A percentile compares a stretch with the other conserved stretches of the same genome.
phyloP scores from a whole-genome alignment of 345 rosid genomes.

The Angophora floribunda region DNA sequence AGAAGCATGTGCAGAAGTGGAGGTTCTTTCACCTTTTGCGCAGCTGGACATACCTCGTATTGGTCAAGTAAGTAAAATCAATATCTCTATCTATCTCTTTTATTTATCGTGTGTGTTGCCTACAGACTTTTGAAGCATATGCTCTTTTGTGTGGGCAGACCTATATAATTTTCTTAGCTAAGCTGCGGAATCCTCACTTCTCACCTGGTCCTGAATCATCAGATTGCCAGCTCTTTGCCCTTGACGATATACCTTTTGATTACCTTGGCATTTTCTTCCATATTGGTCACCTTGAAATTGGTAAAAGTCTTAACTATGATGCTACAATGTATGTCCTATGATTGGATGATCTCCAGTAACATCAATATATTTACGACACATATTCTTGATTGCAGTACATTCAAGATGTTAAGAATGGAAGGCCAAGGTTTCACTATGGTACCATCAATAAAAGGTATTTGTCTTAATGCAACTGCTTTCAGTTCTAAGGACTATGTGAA shows the following conservation, averaged over 20 bases:
- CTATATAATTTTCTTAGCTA: constrained; percentile 84
- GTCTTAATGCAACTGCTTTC: neutral
- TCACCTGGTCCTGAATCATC: constrained; percentile 92
- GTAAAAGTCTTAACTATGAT: constrained; percentile 22
- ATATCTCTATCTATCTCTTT: neutral
- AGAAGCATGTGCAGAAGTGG: constrained; percentile 91
- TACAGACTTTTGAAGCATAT: neutral
- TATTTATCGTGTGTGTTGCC: neutral
- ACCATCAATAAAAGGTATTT: constrained; percentile 76
- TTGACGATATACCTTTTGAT: constrained; percentile 83
- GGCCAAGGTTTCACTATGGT: constrained; percentile 76
- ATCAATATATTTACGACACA: neutral
- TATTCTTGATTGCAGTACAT: constrained; percentile 42
- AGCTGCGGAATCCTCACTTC: constrained; percentile 68
- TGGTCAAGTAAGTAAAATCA: constrained; percentile 55
- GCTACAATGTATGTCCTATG: neutral
- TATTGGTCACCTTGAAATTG: constrained; percentile 71
- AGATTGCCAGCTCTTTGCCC: constrained; percentile 72
- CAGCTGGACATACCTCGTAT: constrained; percentile 93
- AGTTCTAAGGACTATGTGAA: neutral
- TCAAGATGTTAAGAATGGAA: constrained; percentile 69
- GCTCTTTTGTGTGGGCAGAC: constrained; percentile 47
- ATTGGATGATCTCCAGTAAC: neutral
- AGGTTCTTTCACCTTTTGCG: constrained; percentile 81
- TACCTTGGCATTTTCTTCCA: constrained; percentile 93